Conservation (phyloP, 225 moss, liverwort and hornwort species). For the Polytrichum commune region DNA sequence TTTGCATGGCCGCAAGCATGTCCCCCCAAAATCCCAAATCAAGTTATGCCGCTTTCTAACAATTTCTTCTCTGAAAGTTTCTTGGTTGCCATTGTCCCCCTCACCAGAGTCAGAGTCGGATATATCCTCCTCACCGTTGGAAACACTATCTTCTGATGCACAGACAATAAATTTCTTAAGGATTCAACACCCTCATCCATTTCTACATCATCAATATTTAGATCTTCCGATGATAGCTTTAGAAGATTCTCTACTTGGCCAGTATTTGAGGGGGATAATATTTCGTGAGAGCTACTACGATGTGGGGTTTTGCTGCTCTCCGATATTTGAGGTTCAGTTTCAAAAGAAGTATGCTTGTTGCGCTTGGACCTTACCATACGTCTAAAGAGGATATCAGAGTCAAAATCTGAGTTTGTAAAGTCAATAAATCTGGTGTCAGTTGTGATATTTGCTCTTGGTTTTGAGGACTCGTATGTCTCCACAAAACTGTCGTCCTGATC, state of each 20-base stretch:
- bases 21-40: slow-evolving; percentile 28
- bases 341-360: neutral
- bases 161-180: neutral
- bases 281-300: neutral
- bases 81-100: slow-evolving; percentile 1
- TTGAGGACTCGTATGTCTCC: neutral
- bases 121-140: neutral
- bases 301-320: neutral
- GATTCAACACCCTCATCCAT: neutral
- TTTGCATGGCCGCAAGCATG: slow-evolving; percentile 22
- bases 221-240: neutral
- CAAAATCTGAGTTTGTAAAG: neutral
- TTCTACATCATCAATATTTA: neutral
- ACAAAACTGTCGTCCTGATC: neutral
- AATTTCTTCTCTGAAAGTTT: neutral
- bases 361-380: neutral
- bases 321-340: neutral
- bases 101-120: neutral
- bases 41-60: neutral
- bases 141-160: slow-evolving; percentile 3
- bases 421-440: neutral
- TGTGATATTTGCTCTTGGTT: neutral
- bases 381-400: neutral
- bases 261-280: neutral
- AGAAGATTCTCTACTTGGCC: neutral